These are phyloP conservation scores for Imleria badia DNA, from an alignment of 768 basidiomycete species.

Conservation along the genomic window DNA sequence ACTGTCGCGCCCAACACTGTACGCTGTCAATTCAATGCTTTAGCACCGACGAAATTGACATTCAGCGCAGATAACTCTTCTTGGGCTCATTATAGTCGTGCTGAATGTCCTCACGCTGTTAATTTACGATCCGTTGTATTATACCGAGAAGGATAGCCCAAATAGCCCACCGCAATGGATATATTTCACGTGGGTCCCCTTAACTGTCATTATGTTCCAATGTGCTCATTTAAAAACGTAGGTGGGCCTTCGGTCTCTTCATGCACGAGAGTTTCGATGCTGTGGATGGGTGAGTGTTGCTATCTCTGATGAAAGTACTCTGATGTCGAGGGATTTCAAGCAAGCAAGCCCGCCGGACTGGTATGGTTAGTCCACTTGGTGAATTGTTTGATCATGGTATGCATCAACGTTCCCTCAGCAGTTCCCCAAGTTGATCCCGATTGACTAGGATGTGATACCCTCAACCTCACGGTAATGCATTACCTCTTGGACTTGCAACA, in stretches of 20 bases:
- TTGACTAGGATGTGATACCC: constrained; percentile 75
- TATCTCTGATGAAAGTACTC: neutral
- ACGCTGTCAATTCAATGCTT: constrained; percentile 26
- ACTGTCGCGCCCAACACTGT: constrained; percentile 90
- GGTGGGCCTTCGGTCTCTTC: constrained; percentile 88
- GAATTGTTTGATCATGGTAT: constrained; percentile 98
- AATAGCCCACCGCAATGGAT: constrained; percentile 77
- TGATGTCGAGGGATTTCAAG: constrained; percentile 37
- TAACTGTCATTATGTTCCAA: neutral
- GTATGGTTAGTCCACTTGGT: constrained; percentile 98
- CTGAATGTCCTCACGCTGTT: constrained; percentile 83
- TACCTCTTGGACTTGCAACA: neutral
- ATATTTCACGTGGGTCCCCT: constrained; percentile 73
- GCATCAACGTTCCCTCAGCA: constrained; percentile 8
- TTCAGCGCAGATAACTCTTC: constrained; percentile 75
- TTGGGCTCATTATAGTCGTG: constrained; percentile 78
- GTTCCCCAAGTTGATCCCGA: neutral
- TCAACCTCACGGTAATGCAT: constrained; percentile 82
- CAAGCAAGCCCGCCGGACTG: constrained; percentile 93
- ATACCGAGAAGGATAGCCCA: constrained; percentile 63
- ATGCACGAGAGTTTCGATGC: constrained; percentile 88
- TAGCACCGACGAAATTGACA: neutral
- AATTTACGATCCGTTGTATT: constrained; percentile 79
- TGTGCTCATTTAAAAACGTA: constrained; percentile 29
- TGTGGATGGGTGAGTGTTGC: constrained; percentile 70